Percentiles rank a stretch among this genome's conserved stretches.
phyloP scores from a whole-genome alignment of 2,329 filamentous ascomycete genomes.

The Metarhizium brunneum region DNA sequence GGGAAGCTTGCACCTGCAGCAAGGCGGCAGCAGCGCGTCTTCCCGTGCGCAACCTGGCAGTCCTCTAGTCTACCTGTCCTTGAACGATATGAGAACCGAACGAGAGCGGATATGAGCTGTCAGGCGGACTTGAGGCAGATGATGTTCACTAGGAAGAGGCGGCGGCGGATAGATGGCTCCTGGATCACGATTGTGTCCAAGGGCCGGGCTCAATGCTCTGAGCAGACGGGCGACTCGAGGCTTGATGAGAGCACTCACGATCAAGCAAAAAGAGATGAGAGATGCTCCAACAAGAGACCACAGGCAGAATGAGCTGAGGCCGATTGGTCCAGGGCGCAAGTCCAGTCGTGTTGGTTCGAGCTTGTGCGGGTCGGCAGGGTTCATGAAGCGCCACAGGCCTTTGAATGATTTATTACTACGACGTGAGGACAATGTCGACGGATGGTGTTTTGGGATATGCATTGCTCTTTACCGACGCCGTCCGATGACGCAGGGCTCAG shows the following conservation, averaged over 20 bases:
- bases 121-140: neutral
- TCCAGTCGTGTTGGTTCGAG: neutral
- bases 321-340: neutral
- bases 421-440: too few relatives aligned
- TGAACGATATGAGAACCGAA: neutral
- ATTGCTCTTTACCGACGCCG: too few relatives aligned
- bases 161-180: too few relatives aligned
- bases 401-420: too few relatives aligned
- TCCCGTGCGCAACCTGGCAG: neutral
- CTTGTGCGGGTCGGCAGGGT: neutral
- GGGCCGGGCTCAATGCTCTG: neutral
- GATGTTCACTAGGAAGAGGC: too few relatives aligned
- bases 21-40: neutral
- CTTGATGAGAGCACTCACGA: neutral
- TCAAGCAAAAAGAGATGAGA: neutral
- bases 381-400: neutral
- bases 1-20: neutral
- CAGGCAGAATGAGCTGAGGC: neutral
- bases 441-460: too few relatives aligned
- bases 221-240: neutral
- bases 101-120: neutral
- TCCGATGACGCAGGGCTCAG: too few relatives aligned
- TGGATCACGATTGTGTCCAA: neutral
- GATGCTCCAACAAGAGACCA: neutral
- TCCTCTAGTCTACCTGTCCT: neutral